These are phyloP conservation scores for Neofusicoccum sp. DNA, from an alignment of 2,329 filamentous ascomycete genomes.

Conservation along the genomic window DNA sequence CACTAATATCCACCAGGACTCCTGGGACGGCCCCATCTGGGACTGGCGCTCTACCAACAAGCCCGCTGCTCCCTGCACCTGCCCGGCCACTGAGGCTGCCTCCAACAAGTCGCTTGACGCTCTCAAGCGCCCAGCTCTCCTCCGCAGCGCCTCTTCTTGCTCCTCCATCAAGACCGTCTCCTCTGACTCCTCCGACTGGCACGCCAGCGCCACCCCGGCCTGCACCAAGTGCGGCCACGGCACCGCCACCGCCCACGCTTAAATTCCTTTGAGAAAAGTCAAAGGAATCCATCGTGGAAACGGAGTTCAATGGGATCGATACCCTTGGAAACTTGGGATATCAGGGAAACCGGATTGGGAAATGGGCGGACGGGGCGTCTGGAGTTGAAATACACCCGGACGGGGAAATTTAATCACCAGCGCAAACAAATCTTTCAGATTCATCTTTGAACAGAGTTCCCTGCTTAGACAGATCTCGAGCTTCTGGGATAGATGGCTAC, in stretches of 20 bases:
- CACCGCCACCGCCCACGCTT: conserved; percentile 8
- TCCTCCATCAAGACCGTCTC: conserved; percentile 12
- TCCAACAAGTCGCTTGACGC: conserved; percentile 14
- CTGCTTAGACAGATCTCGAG: neutral
- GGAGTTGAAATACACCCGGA: conserved; percentile 5
- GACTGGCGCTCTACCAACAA: conserved; percentile 17
- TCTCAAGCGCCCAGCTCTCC: conserved; percentile 14
- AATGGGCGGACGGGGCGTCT: neutral
- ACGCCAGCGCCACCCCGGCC: conserved; percentile 12
- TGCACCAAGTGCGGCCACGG: conserved; percentile 15
- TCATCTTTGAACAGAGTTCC: neutral
- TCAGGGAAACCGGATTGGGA: neutral
- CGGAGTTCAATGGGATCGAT: neutral
- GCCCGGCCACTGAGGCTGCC: neutral
- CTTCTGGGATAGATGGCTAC: neutral
- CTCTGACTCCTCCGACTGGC: conserved; percentile 4
- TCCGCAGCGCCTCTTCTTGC: conserved; percentile 13
- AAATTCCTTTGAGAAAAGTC: neutral
- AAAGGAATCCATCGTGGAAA: neutral
- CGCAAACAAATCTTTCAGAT: neutral
- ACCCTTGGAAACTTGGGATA: neutral
- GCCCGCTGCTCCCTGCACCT: neutral
- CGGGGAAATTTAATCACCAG: neutral
- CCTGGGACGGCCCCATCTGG: conserved; percentile 18
- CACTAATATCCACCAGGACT: neutral